These are phyloP conservation scores for Cryomyces antarcticus DNA, from an alignment of 495 filamentous ascomycete species.

Conservation along the genomic window DNA sequence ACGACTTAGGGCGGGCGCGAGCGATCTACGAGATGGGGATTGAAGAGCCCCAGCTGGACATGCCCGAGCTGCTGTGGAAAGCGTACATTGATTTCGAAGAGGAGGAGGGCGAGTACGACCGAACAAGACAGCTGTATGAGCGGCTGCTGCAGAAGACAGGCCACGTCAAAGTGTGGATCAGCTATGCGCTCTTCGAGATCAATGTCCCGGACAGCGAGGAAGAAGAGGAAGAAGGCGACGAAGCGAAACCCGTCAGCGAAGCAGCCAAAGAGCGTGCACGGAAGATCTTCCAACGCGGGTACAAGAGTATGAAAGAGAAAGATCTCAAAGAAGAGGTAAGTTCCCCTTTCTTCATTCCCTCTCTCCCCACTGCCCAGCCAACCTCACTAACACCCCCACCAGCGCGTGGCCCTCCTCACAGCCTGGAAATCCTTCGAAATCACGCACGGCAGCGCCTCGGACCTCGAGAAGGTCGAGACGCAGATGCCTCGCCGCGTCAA, in stretches of 20 bases:
- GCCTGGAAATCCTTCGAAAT: conserved; percentile 84
- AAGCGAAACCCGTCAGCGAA: conserved; percentile 56
- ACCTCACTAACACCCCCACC: not conserved
- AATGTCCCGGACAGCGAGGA: conserved; percentile 56
- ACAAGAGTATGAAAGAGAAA: conserved; percentile 77
- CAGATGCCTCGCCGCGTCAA: conserved; percentile 90
- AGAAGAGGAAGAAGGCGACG: conserved; percentile 32
- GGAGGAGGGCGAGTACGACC: conserved; percentile 72
- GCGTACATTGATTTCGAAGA: conserved; percentile 97
- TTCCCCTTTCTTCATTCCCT: not conserved
- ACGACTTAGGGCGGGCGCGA: conserved; percentile 71
- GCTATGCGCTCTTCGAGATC: conserved; percentile 91
- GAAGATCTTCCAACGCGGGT: conserved; percentile 65
- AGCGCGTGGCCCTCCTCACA: conserved; percentile 69
- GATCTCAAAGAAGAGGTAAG: conserved; percentile 87
- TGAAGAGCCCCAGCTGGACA: conserved; percentile 67
- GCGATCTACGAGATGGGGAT: conserved; percentile 87
- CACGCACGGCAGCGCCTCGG: conserved; percentile 55
- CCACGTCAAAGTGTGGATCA: conserved; percentile 98
- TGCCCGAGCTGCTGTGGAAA: conserved; percentile 96
- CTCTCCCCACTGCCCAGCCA: not conserved
- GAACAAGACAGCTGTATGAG: conserved; percentile 70
- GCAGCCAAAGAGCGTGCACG: conserved; percentile 66
- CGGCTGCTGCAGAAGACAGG: conserved; percentile 78
- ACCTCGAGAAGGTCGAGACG: conserved; percentile 66